Conservation (phyloP, 2,329 filamentous ascomycete genomes). For the Penicillium vulpinum region DNA sequence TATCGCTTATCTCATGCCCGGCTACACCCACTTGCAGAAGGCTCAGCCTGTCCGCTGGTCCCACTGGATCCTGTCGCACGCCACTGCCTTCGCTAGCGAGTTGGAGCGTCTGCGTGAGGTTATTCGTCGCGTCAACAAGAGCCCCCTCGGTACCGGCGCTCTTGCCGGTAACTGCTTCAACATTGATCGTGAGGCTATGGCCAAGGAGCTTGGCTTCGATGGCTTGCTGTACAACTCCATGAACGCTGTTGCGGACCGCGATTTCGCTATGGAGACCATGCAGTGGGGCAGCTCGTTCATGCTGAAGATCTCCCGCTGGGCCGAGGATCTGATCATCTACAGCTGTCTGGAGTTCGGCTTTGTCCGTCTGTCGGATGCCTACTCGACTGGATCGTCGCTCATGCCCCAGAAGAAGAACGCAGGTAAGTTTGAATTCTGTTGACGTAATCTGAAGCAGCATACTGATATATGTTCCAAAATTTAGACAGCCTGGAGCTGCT, state of each 20-base stretch:
- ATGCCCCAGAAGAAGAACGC: conserved; percentile 86
- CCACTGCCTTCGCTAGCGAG: conserved; percentile 69
- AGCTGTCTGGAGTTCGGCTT: conserved; percentile 74
- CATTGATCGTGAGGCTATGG: conserved; percentile 77
- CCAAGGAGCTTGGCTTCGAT: conserved; percentile 77
- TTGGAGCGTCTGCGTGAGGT: conserved; percentile 75
- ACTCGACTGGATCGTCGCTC: conserved; percentile 72
- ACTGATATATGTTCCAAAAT: neutral
- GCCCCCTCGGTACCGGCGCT: conserved; percentile 72
- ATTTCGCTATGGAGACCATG: conserved; percentile 80
- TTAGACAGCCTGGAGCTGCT: conserved; percentile 70
- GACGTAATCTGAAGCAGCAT: neutral
- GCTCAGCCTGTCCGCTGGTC: conserved; percentile 79
- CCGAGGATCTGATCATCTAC: conserved; percentile 85
- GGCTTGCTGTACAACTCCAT: conserved; percentile 75
- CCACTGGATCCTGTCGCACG: conserved; percentile 78
- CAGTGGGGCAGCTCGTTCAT: conserved; percentile 78
- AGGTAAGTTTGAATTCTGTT: conserved; percentile 20
- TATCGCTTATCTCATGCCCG: conserved; percentile 78
- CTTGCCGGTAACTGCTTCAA: conserved; percentile 79
- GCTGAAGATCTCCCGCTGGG: conserved; percentile 76
- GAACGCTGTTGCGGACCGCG: conserved; percentile 72
- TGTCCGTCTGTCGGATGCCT: conserved; percentile 73
- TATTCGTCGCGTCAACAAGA: conserved; percentile 69
- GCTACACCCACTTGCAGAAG: conserved; percentile 84